Evolutionary conservation across 1,284 basidiomycete genomes (phyloP), one percentile per base, ranked within the genome.

Genomic region (Chondrostereum purpureum): DNA sequence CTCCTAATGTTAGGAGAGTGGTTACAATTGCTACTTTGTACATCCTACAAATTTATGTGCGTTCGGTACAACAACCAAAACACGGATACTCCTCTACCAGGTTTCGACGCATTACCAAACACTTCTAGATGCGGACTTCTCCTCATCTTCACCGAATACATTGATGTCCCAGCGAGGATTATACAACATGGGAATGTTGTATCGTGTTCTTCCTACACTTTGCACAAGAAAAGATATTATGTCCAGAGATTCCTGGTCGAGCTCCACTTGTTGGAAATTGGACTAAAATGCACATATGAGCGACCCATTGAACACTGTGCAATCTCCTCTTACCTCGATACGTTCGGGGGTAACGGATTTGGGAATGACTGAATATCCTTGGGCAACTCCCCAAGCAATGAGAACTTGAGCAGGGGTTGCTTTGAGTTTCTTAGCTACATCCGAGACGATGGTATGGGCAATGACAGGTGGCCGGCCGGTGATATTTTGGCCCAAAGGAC

Each of bases 401-500:
- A 89, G 68, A 18, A 89, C 78, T 55, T 87, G 82, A 0, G 80
- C 85, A 8, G 79, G 66, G 0, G 80, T 78, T 2, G 77, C 78
- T 42, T 65, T 64, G 45, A 81, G 69, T 55, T 68, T 71, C 50
- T 73, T 63, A 18, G 79, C 80, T 39, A 92, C 71, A 35, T 76
- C 73, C 43, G 75, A 60, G 42, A 93, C 77, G 33, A 70, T 70
- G 16, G 78, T 64, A 58, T 83, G 66, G 33, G 85, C 83, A 1
- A 78, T 80, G 44, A 87, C 64, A 64, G 72, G 76, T 45, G 73
- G 75, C 57, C 71, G 66, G 50, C 73, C 75, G 70, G 58, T 61
- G 79, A 80, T 58, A 62, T 83, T 86, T 65, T 90, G 87, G 13
- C 92, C 92, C 1, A 94, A 74, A 8, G 90, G 89, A 48, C 81